These are phyloP conservation scores for Pseudonitzschia delicatissima DNA, from an alignment of 108 stramenopile species.

Conservation along the genomic window DNA sequence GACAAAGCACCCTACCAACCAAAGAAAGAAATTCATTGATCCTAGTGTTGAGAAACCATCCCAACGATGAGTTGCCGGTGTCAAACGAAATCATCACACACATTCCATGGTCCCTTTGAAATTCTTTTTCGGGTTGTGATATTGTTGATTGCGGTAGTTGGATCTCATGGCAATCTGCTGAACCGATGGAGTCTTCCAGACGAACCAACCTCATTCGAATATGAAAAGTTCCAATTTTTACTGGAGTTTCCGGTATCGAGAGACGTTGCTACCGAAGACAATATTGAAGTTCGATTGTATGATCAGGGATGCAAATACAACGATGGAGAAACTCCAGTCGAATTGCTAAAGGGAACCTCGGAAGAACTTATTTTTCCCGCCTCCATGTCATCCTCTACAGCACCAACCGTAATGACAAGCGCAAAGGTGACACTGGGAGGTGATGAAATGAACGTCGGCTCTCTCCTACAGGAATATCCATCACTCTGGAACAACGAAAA, in stretches of 20 bases:
- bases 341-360: not conserved
- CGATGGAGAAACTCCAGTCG: not conserved
- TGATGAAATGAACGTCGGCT: not conserved
- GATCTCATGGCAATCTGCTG: not conserved
- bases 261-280: not conserved
- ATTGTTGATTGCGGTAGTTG: not conserved
- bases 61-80: no score
- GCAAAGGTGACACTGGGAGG: not conserved
- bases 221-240: not conserved
- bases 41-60: no score
- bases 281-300: not conserved
- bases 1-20: no score
- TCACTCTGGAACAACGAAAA: not conserved
- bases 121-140: not conserved
- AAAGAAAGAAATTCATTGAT: no score
- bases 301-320: constrained; percentile 9
- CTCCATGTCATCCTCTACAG: no score
- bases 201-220: not conserved
- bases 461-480: not conserved
- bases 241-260: constrained; percentile 1
- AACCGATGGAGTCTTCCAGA: constrained; percentile 9
- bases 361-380: not conserved
- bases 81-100: no score
- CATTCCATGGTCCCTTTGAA: no score
- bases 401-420: not conserved